These are phyloP conservation scores for Monilinia vaccinii-corymbosi DNA, from an alignment of 2,329 filamentous ascomycete species.

Conservation along the genomic window DNA sequence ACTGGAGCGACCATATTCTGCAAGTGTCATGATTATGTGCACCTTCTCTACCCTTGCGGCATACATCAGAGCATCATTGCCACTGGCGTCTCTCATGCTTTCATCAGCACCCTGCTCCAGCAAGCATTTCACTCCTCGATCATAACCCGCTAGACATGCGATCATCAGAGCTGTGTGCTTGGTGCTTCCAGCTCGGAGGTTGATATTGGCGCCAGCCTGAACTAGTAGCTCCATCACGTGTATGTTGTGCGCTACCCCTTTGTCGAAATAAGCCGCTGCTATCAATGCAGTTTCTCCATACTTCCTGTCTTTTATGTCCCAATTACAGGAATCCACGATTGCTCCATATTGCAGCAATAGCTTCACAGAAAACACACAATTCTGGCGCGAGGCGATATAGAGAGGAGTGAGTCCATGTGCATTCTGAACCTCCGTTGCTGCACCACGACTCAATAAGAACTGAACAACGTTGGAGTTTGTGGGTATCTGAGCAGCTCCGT, in stretches of 20 bases:
- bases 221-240: slow-evolving; percentile 7
- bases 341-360: slow-evolving; percentile 1
- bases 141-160: slow-evolving; percentile 5
- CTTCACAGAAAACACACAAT: slow-evolving; percentile 7
- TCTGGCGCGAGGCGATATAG: slow-evolving; percentile 8
- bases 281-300: slow-evolving; percentile 10
- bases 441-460: slow-evolving; percentile 3
- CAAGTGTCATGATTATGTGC: not conserved
- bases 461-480: not conserved
- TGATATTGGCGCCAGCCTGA: slow-evolving; percentile 6
- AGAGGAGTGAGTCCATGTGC: slow-evolving; percentile 7
- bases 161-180: slow-evolving; percentile 9
- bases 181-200: not conserved
- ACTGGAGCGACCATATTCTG: not conserved
- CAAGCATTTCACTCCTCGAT: slow-evolving; percentile 5
- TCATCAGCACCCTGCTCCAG: slow-evolving; percentile 4
- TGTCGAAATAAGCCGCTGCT: slow-evolving; percentile 8
- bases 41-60: slow-evolving; percentile 5
- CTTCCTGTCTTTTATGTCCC: slow-evolving; percentile 8
- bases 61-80: slow-evolving; percentile 6
- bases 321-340: slow-evolving; percentile 2
- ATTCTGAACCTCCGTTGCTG: slow-evolving; percentile 5
- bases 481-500: slow-evolving; percentile 4
- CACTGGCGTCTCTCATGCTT: not conserved
- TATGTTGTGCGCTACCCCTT: slow-evolving; percentile 6